A percentile compares a stretch with the other conserved stretches of the same genome.
Conservation (phyloP, 768 basidiomycete genomes). For the Paxillus ammoniavirescens region DNA sequence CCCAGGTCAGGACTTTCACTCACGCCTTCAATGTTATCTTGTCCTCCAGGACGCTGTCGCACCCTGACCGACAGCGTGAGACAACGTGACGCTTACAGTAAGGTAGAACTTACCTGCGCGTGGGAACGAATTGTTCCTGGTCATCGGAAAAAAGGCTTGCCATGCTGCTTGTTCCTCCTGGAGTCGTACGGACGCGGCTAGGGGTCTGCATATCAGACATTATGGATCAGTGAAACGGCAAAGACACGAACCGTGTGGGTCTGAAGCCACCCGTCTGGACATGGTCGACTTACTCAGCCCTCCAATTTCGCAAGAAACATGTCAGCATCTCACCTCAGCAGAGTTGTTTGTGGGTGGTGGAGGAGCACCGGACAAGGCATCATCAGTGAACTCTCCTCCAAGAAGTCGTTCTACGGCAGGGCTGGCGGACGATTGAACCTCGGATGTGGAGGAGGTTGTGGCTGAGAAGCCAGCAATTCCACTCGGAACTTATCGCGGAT, state of each 20-base stretch:
- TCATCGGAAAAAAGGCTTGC: constrained; percentile 46
- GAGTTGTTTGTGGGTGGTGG: constrained; percentile 22
- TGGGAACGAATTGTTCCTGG: constrained; percentile 58
- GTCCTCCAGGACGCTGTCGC: constrained; percentile 64
- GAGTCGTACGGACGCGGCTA: constrained; percentile 34
- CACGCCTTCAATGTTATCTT: constrained; percentile 53
- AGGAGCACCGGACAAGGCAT: constrained; percentile 60
- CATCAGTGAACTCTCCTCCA: constrained; percentile 46
- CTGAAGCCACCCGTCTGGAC: constrained; percentile 26
- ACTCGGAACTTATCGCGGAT: constrained; percentile 4
- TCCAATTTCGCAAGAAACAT: background rate
- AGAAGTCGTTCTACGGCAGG: constrained; percentile 8
- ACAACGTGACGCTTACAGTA: background rate
- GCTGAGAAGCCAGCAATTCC: constrained; percentile 2
- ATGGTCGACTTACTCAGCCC: background rate
- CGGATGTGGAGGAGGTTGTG: constrained; percentile 7
- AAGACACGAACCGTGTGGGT: constrained; percentile 47
- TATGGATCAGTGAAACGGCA: background rate
- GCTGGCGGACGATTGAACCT: constrained; percentile 1
- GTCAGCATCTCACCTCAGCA: constrained; percentile 1
- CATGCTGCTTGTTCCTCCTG: constrained; percentile 30
- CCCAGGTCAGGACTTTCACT: constrained; percentile 13
- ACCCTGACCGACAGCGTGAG: constrained; percentile 41
- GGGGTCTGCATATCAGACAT: constrained; percentile 1
- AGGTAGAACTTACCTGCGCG: constrained; percentile 50